phyloP scores from a whole-genome alignment of 148 eudicot species.

The Euryodendron excelsum region DNA sequence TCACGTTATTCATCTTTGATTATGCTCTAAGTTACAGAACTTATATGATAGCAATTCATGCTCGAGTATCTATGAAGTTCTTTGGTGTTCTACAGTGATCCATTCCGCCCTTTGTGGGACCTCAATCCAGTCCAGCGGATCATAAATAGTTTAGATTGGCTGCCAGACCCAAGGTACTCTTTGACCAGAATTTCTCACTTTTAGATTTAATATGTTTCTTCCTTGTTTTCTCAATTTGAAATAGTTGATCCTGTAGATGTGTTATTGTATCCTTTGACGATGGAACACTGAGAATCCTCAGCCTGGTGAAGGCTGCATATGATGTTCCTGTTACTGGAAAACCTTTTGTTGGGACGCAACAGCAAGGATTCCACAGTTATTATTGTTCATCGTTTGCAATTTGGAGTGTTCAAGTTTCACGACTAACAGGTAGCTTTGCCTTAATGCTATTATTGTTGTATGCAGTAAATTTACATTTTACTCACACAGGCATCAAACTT shows the following conservation, averaged over 20 bases:
- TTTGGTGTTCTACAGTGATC: constrained; percentile 60
- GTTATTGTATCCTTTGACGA: constrained; percentile 65
- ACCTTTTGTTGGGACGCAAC: constrained; percentile 51
- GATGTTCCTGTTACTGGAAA: constrained; percentile 77
- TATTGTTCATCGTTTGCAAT: constrained; percentile 61
- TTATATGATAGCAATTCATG: not conserved
- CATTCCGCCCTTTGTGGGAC: constrained; percentile 82
- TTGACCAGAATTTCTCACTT: not conserved
- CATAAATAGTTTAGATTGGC: constrained; percentile 82
- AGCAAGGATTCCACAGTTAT: constrained; percentile 61
- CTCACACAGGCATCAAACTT: not conserved
- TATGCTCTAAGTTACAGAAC: not conserved
- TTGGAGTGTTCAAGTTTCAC: constrained; percentile 82
- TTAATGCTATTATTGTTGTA: not conserved
- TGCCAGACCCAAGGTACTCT: constrained; percentile 79
- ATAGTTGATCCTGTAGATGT: constrained; percentile 46
- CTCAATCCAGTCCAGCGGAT: constrained; percentile 46
- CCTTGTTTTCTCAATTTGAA: constrained; percentile 24
- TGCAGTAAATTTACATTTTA: not conserved
- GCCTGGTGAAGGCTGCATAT: constrained; percentile 56
- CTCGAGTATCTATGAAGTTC: not conserved
- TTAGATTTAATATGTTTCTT: not conserved
- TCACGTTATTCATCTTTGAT: too few relatives aligned
- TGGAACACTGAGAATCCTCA: constrained; percentile 65
- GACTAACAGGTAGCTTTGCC: constrained; percentile 55